Base-by-base conservation (phyloP, 192 early-diverging fungal species). In the Podochytrium sp. region DNA sequence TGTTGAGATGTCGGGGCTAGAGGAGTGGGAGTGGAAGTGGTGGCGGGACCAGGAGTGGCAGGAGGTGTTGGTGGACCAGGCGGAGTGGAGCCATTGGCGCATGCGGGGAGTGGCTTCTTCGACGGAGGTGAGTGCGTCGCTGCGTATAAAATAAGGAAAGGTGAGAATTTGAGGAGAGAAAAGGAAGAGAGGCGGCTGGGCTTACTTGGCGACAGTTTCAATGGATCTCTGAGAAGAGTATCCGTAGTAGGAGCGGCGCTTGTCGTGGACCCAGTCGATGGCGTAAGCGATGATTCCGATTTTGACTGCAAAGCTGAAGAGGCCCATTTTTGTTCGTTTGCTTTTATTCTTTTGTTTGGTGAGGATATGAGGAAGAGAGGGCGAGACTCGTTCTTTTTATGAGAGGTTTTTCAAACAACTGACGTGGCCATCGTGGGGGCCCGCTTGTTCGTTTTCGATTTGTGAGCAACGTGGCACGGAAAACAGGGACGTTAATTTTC, bases 291-390 rank as follows among this genome's bases (percentile, higher is more conserved):
- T 18, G 33, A 75, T 55, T 55, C 73, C 73, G 69, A 75, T 10
- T 42, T 75, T 75, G 67, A 67, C 23, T 2, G 38, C 39, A 38
- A 75, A 75, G 25, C 72, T 74, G 67, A 75, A 75, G 49, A 75
- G 53, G 33, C 73, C 73, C 73, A 75, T 75, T 71, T 3, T 66
- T 12, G 42, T 53, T 53, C 16, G 42, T 63, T 35, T 63, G 61
- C 25, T 63, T 63, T 47, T 53, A 33, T 29, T 52, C 29, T 56
- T 33, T 12, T 49, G 1, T 6, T 53, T 4, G 65, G 12, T 53
- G 42, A n/a, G 40, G 42, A 66, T 66, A n/a, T 2, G 50, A 52
- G 20, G 41, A 20, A 3, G 41, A 30, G 29, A 18, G 1, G 42
- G 16, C 50, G 30, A 1, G 34, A 2, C 14, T 14, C 20, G 29